Percentiles rank a stretch among this genome's conserved stretches.
Conservation (phyloP, 805 yeast genomes). For the Saturnispora kantuleensis region DNA sequence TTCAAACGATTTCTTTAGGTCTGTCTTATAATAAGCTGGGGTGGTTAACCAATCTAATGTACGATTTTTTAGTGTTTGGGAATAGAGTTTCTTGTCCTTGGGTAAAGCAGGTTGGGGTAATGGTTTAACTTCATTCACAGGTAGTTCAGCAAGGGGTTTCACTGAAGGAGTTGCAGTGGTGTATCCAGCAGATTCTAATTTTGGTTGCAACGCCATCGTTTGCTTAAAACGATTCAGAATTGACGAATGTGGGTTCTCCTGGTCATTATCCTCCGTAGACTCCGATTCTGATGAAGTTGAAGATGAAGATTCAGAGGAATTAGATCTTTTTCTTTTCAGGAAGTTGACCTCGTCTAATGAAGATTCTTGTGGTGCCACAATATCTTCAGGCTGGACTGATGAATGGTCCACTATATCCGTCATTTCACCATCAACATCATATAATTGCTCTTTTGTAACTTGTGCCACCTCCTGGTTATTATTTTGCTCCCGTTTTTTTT, state of each 20-base stretch:
- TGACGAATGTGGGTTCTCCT: constrained; percentile 30
- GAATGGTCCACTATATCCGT: constrained; percentile 12
- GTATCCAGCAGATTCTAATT: constrained; percentile 12
- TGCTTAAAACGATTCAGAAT: constrained; percentile 46
- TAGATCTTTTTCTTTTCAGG: constrained; percentile 13
- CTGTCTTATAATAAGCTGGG: constrained; percentile 49
- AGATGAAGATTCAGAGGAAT: constrained; percentile 6
- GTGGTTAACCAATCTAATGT: constrained; percentile 57
- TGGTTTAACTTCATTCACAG: constrained; percentile 46
- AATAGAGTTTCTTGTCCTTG: constrained; percentile 33
- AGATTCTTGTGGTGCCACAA: constrained; percentile 8
- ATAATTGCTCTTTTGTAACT: constrained; percentile 3
- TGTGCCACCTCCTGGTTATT: constrained; percentile 1
- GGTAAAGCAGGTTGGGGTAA: constrained; percentile 79
- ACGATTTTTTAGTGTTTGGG: constrained; percentile 24
- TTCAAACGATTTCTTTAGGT: constrained; percentile 35
- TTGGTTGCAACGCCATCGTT: constrained; percentile 22
- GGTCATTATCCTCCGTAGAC: constrained; percentile 18
- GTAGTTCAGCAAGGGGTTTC: constrained; percentile 16
- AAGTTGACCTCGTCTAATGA: too few relatives aligned
- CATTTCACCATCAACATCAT: constrained; percentile 7
- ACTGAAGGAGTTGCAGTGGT: constrained; percentile 14
- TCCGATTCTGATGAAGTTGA: not conserved
- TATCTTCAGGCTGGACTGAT: constrained; percentile 9
- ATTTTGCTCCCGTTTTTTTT: not conserved